Evolutionary conservation across 1,139 yeast species (phyloP), one percentile per base, ranked within the genome.

Genomic region (Sugiyamaella sp.): DNA sequence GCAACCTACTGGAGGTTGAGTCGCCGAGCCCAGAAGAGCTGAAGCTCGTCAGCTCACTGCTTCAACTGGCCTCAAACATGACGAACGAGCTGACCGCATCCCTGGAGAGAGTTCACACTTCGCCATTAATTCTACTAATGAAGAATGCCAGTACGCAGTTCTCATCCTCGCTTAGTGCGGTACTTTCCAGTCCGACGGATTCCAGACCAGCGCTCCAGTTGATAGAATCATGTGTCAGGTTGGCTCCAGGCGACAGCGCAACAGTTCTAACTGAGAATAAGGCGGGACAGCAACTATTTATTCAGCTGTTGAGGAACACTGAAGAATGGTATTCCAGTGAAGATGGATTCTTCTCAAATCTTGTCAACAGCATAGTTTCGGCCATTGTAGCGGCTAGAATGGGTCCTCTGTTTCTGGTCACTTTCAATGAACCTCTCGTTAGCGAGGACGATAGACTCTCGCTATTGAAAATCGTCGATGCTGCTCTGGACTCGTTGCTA

Each of bases 381-480:
- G 41, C 33, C 8, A 44, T 59, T 17, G 45, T 60, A 17, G 41
- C 44, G 5, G 27, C 44, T n/a, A 60, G 61, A 3, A 49, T 40
- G n/a, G 57, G 55, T 2, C 49, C 57, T 4, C 46, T 40, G 14
- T 57, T 55, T 52, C 38, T 60, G 4, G 21, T 14, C 22, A 44
- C 41, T 22, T 61, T 50, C 50, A 35, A 32, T 4, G 55, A 57
- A 55, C 49, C 49, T 9, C 22, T 41, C 4, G 46, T 41, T 33
- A 46, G 48, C 3, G 49, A 59, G 4, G 47, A 49, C 22, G 61
- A 58, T 35, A 46, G 54, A 17, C 52, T 62, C 14, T 59, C 67
- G 6, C 35, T 64, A 24, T 50, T 64, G 20, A 63, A 63, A 44
- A 46, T 62, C 19, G 20, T 62, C 19, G 67, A 64, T 46, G 65